Conservation (phyloP, 257 asterid species). For the Plantago elongata region DNA sequence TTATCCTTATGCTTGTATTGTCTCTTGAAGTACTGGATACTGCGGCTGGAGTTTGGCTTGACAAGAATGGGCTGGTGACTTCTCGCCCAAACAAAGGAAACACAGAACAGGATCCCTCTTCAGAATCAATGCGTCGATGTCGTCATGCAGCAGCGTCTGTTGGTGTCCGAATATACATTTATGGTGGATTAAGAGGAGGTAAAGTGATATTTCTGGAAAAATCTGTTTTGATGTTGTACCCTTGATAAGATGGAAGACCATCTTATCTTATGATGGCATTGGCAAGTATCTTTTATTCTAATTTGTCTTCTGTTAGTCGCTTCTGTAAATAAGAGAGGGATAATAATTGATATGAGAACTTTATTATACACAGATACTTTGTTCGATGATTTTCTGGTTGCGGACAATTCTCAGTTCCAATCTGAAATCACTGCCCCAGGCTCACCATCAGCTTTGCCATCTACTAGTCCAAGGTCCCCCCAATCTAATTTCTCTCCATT, state of each 20-base stretch:
- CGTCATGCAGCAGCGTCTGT: conserved; percentile 99
- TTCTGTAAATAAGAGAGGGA: conserved; percentile 4
- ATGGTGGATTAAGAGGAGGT: conserved; percentile 99
- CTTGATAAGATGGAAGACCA: no score
- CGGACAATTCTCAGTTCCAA: conserved; percentile 79
- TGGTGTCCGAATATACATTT: conserved; percentile 74
- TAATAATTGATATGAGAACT: no score
- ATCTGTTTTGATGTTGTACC: background rate
- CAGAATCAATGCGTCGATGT: conserved; percentile 86
- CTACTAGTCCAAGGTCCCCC: conserved; percentile 53
- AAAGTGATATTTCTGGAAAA: conserved; percentile 17
- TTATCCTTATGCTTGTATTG: conserved; percentile 20
- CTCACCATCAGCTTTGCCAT: conserved; percentile 33
- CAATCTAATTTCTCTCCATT: conserved; percentile 34
- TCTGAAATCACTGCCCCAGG: conserved; percentile 49
- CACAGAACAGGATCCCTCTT: conserved; percentile 58
- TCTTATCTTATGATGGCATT: background rate
- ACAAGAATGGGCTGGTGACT: conserved; percentile 83
- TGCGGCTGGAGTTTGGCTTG: conserved; percentile 99
- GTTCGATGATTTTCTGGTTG: conserved; percentile 81
- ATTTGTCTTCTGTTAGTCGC: background rate
- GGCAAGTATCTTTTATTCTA: conserved; percentile 9
- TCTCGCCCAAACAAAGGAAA: conserved; percentile 61
- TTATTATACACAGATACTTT: conserved; percentile 48
- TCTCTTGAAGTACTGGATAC: conserved; percentile 80